Evolutionary conservation across 208 protist genomes (phyloP), one percentile per base, ranked within the genome.

Genomic region (Acanthamoeba culbertsoni): DNA sequence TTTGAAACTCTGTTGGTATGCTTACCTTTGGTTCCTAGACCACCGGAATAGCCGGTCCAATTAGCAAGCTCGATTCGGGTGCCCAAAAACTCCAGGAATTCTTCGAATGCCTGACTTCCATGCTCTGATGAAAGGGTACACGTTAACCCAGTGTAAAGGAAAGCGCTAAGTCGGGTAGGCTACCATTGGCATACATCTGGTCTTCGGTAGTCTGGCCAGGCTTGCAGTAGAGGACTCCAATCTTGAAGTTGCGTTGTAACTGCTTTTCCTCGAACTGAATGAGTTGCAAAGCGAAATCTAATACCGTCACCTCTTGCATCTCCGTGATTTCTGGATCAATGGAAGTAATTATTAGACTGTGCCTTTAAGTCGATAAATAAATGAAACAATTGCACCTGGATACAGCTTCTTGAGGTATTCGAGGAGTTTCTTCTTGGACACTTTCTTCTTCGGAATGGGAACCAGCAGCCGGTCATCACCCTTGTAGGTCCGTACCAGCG

Each of bases 51-150:
- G 57, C 82, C 48, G 42, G 18, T 28, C 95, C 95, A 96, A 33
- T 91, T 73, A 18, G 68, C 0, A 5, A 96, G 53, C 31, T 93
- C 62, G 20, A 96, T 77, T 51, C 84, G 37, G 28, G 77, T 28
- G 7, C 95, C 95, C 20, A 96, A 51, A n/a, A 95, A 93, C 4
- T 53, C 42, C 20, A 96, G 53, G 63, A 96, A 96, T 55, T 94
- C 57, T 26, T 95, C 91, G 33, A 95, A 96, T 20, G 43, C 82
- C 20, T 37, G 48, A 68, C 92, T 94, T 0, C 94, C 94, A 20
- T 33, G 18, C 14, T 51, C 93, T 95, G 40, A 33, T 51, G 26
- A 16, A 68, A 40, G 40, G 45, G 8, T 18, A 68, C 20, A 23
- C 18, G 84, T 51, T 8, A 35, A 31, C n/a, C 8, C 14, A 12